Evolutionary conservation across 768 basidiomycete species (phyloP).

Genomic region (Termitomyces sp.): DNA sequence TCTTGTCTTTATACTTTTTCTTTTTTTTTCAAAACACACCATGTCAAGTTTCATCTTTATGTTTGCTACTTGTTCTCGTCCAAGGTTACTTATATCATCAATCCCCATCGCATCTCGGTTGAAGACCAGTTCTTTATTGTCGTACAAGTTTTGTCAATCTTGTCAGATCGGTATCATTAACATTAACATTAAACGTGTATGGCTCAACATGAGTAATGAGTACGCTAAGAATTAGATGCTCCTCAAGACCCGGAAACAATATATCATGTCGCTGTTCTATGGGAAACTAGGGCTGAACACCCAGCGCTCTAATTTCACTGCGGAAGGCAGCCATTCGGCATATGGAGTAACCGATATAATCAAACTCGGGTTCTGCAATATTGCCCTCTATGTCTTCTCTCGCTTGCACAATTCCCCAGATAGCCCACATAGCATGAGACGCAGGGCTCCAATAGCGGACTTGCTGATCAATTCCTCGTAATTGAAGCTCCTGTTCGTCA

Average conservation of each 20-base stretch:
- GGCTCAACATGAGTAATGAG: background rate
- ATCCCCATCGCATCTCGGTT: constrained; percentile 33
- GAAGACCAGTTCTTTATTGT: constrained; percentile 43
- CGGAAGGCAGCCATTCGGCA: constrained; percentile 64
- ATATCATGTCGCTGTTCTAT: background rate
- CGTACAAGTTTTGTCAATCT: constrained; percentile 6
- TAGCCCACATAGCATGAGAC: constrained; percentile 87
- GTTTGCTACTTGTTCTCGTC: constrained; percentile 28
- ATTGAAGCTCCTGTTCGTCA: constrained; percentile 35
- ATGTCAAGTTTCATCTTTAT: constrained; percentile 22
- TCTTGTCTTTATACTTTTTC: constrained; percentile 10
- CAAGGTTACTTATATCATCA: constrained; percentile 37
- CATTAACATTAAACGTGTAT: background rate
- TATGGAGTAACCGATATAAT: constrained; percentile 81
- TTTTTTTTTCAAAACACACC: constrained; percentile 14
- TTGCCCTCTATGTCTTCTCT: constrained; percentile 63
- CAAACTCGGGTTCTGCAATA: constrained; percentile 70
- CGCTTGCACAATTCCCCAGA: constrained; percentile 94
- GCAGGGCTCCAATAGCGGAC: constrained; percentile 88
- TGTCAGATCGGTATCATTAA: background rate
- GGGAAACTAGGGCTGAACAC: constrained; percentile 18
- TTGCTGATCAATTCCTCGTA: constrained; percentile 66
- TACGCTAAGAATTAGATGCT: background rate
- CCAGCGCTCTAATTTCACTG: constrained; percentile 45
- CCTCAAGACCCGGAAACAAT: background rate